phyloP scores from a whole-genome alignment of 495 filamentous ascomycete genomes.

The Elasticomyces elasticus region DNA sequence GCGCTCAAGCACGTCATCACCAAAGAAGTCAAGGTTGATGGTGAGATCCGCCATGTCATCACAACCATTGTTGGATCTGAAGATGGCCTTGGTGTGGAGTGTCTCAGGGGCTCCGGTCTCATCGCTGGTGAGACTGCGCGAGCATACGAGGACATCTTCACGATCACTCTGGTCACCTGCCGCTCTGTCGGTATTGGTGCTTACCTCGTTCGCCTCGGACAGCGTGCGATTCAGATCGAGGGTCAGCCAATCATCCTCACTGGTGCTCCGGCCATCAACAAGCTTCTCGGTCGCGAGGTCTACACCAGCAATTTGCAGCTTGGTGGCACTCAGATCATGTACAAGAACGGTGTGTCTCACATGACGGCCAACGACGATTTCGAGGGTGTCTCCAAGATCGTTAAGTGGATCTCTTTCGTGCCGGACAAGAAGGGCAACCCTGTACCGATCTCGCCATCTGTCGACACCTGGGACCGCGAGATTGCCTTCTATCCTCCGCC shows the following conservation, averaged over 20 bases:
- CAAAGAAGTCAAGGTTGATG: conserved; percentile 71
- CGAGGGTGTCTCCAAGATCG: conserved; percentile 93
- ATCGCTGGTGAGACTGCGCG: conserved; percentile 96
- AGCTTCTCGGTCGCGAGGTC: conserved; percentile 92
- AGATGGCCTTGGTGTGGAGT: conserved; percentile 95
- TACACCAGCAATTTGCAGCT: conserved; percentile 99
- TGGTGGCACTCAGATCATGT: conserved; percentile 99
- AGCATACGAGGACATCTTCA: conserved; percentile 98
- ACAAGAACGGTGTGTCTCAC: conserved; percentile 98
- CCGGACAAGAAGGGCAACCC: conserved; percentile 87
- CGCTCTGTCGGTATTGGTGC: conserved; percentile 89
- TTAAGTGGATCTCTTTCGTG: conserved; percentile 93
- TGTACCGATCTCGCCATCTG: conserved; percentile 71
- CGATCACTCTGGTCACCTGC: conserved; percentile 94
- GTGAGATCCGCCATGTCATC: conserved; percentile 88
- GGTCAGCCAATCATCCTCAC: conserved; percentile 98
- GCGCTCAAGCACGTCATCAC: conserved; percentile 77
- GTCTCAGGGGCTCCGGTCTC: conserved; percentile 89
- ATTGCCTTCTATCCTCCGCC: conserved; percentile 68
- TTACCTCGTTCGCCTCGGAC: conserved; percentile 93
- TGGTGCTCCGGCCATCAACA: conserved; percentile 95
- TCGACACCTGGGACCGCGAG: conserved; percentile 91
- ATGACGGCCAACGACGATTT: conserved; percentile 98
- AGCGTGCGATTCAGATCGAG: conserved; percentile 97
- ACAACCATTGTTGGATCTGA: conserved; percentile 88